Percentiles rank a stretch among this genome's conserved stretches.
Conservation (phyloP, 176 grass and related monocot species). For the Cymbopogon citratus region DNA sequence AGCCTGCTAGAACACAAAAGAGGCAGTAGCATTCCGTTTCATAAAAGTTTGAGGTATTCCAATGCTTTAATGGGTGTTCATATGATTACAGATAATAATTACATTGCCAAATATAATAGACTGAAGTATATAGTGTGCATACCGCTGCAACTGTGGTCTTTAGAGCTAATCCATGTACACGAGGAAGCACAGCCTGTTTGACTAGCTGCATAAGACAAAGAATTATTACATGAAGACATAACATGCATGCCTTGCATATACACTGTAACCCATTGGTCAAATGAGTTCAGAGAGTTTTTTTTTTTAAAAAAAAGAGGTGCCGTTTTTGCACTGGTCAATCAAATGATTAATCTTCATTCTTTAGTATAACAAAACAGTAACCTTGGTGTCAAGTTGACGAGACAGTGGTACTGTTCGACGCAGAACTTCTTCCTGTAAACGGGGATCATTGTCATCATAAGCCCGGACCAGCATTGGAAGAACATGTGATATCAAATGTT, state of each 20-base stretch:
- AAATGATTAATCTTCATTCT: slow-evolving; percentile 11
- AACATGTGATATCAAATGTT: slow-evolving; percentile 75
- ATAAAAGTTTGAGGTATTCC: neutral
- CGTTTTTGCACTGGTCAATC: slow-evolving; percentile 3
- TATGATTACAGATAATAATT: neutral
- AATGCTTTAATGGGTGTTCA: neutral
- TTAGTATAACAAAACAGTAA: slow-evolving; percentile 16
- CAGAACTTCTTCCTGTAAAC: slow-evolving; percentile 97
- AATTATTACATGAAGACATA: slow-evolving; percentile 2
- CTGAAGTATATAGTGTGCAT: slow-evolving; percentile 25
- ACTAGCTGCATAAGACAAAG: slow-evolving; percentile 57
- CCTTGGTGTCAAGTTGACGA: slow-evolving; percentile 75
- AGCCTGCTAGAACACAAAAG: slow-evolving; percentile 4
- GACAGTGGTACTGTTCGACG: slow-evolving; percentile 65
- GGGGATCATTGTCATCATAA: slow-evolving; percentile 95
- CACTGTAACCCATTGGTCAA: neutral
- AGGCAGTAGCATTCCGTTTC: slow-evolving; percentile 1
- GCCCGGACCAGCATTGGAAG: slow-evolving; percentile 95
- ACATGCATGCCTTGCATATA: neutral
- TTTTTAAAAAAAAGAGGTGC: neutral
- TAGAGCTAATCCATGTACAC: slow-evolving; percentile 91
- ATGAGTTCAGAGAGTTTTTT: neutral
- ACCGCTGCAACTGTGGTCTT: slow-evolving; percentile 96
- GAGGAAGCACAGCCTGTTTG: slow-evolving; percentile 84
- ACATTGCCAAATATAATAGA: slow-evolving; percentile 3